Evolutionary conservation across 2,329 filamentous ascomycete genomes (phyloP).

Genomic region (Xylaria arbuscula): DNA sequence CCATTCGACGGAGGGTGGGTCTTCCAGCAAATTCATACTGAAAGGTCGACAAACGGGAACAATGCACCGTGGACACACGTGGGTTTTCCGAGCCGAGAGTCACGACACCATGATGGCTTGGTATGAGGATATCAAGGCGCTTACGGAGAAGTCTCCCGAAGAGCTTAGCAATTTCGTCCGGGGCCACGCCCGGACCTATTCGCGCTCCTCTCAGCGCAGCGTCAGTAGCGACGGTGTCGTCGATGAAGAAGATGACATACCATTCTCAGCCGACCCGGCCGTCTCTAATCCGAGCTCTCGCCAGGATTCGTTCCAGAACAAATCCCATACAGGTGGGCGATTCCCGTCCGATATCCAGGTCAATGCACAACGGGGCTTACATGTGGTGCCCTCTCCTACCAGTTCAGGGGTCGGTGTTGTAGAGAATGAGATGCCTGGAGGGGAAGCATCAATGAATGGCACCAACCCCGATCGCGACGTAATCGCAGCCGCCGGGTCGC

Average conservation of each 20-base stretch:
- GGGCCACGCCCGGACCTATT: slow-evolving; percentile 81
- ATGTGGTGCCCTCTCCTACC: slow-evolving; percentile 81
- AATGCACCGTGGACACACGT: slow-evolving; percentile 85
- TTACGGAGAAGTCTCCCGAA: slow-evolving; percentile 89
- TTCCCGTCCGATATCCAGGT: slow-evolving; percentile 95
- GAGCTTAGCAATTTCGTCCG: slow-evolving; percentile 90
- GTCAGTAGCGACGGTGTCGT: slow-evolving; percentile 80
- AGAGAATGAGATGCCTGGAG: slow-evolving; percentile 44
- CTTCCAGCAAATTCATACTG: slow-evolving; percentile 96
- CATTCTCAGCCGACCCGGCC: slow-evolving; percentile 67
- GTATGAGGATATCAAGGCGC: slow-evolving; percentile 89
- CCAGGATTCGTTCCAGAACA: slow-evolving; percentile 66
- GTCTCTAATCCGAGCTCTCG: slow-evolving; percentile 60
- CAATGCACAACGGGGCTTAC: slow-evolving; percentile 80
- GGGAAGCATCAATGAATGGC: slow-evolving; percentile 38
- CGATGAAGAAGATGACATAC: slow-evolving; percentile 78
- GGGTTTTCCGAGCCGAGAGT: slow-evolving; percentile 77
- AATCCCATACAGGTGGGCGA: slow-evolving; percentile 91
- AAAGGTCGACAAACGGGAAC: slow-evolving; percentile 94
- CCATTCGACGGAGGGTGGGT: slow-evolving; percentile 82
- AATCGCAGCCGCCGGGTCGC: slow-evolving; percentile 67
- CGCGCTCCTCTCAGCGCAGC: slow-evolving; percentile 71
- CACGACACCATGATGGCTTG: slow-evolving; percentile 97
- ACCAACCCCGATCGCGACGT: slow-evolving; percentile 64
- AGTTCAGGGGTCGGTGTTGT: slow-evolving; percentile 77